A percentile compares a stretch with the other conserved stretches of the same genome.
These are phyloP conservation scores for Yamadazyma diospyri DNA, from an alignment of 1,139 yeast genomes.

Conservation along the genomic window DNA sequence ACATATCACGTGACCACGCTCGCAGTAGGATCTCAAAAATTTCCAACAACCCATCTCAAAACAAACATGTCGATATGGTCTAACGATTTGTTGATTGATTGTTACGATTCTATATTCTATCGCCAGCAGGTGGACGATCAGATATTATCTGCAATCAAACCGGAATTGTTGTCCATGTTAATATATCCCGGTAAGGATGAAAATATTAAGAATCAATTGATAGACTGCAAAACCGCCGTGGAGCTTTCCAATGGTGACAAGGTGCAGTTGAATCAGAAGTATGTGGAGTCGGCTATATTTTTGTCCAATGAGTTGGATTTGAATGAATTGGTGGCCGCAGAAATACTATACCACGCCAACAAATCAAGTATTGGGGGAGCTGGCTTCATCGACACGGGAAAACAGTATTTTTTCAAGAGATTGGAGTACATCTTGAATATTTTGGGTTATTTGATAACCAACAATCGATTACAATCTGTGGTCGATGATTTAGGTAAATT, in stretches of 20 bases:
- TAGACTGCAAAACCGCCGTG: conserved; percentile 49
- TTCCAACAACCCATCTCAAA: conserved; percentile 6
- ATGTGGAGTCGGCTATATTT: conserved; percentile 55
- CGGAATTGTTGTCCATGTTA: conserved; percentile 50
- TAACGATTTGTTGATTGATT: conserved; percentile 28
- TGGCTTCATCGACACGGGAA: conserved; percentile 61
- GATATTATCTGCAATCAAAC: conserved; percentile 24
- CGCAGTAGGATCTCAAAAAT: conserved; percentile 1
- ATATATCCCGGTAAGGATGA: conserved; percentile 52
- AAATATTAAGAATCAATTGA: conserved; percentile 47
- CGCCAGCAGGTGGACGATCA: conserved; percentile 26
- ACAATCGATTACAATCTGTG: conserved; percentile 26
- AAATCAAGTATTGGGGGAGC: conserved; percentile 47
- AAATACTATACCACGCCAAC: conserved; percentile 38
- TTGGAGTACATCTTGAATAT: conserved; percentile 70
- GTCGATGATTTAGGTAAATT: conserved; percentile 20
- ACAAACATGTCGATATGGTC: conserved; percentile 26
- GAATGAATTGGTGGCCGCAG: conserved; percentile 37
- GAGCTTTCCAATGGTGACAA: conserved; percentile 55
- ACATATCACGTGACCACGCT: not conserved
- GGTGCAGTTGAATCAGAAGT: conserved; percentile 59
- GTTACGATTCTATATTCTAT: conserved; percentile 33
- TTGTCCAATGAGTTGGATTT: conserved; percentile 43
- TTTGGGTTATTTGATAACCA: conserved; percentile 50
- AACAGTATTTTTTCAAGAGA: conserved; percentile 66